phyloP scores from a whole-genome alignment of 257 asterid genomes.

The Gentiana dahurica region DNA sequence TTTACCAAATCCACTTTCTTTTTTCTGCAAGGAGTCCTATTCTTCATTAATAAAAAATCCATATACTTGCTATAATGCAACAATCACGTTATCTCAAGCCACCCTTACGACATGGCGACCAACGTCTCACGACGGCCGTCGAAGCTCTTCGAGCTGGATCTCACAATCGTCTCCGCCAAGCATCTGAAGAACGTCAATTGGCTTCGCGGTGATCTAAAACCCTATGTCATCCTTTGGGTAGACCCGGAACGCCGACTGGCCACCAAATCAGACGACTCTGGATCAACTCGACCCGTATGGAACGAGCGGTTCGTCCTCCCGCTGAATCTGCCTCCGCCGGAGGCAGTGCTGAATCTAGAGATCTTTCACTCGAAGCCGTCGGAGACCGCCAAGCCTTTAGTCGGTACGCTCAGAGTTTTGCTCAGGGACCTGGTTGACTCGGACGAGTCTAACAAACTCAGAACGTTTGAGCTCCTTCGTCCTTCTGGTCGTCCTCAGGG shows the following conservation, averaged over 20 bases:
- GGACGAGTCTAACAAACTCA: slow-evolving; percentile 19
- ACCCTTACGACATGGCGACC: slow-evolving; percentile 24
- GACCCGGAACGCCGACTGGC: slow-evolving; percentile 80
- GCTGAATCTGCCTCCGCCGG: slow-evolving; percentile 34
- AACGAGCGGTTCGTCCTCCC: slow-evolving; percentile 74
- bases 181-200: slow-evolving; percentile 87
- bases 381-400: slow-evolving; percentile 68
- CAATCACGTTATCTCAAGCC: slow-evolving; percentile 11
- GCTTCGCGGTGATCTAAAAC: slow-evolving; percentile 73
- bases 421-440: slow-evolving; percentile 40
- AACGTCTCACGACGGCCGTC: slow-evolving; percentile 27
- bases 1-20: not conserved
- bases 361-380: slow-evolving; percentile 80
- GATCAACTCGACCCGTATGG: slow-evolving; percentile 70
- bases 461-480: slow-evolving; percentile 42
- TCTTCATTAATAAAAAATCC: too few species aligned
- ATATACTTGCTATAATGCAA: not conserved
- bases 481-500: slow-evolving; percentile 93
- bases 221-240: slow-evolving; percentile 76
- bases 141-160: slow-evolving; percentile 51
- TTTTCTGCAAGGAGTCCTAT: too few species aligned
- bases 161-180: slow-evolving; percentile 68
- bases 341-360: slow-evolving; percentile 51
- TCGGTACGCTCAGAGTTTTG: slow-evolving; percentile 53
- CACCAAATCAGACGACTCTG: slow-evolving; percentile 71